A percentile compares a stretch with the other conserved stretches of the same genome.
phyloP scores from a whole-genome alignment of 805 yeast genomes.

The Ogataea pignaliae region DNA sequence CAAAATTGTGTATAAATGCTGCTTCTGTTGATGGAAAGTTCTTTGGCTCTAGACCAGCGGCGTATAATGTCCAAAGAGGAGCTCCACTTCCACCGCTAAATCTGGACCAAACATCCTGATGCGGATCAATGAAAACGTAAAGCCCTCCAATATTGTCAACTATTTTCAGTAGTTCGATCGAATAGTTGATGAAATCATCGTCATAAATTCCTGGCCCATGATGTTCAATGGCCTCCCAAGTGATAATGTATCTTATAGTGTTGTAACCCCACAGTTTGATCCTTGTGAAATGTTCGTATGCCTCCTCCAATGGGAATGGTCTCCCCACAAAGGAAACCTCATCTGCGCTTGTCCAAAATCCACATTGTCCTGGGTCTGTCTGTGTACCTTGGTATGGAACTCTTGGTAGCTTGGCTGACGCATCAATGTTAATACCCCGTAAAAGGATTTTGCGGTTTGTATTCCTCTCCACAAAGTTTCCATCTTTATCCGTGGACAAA shows the following conservation, averaged over 20 bases:
- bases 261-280: conserved; percentile 82
- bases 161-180: conserved; percentile 55
- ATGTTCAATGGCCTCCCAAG: conserved; percentile 95
- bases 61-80: conserved; percentile 87
- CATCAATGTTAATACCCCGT: conserved; percentile 80
- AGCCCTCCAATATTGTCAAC: conserved; percentile 64
- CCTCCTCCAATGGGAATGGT: conserved; percentile 75
- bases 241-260: conserved; percentile 65
- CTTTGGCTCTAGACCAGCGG: conserved; percentile 82
- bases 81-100: conserved; percentile 91
- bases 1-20: conserved; percentile 66
- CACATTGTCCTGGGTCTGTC: conserved; percentile 31
- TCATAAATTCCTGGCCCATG: conserved; percentile 82
- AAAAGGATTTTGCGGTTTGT: conserved; percentile 58
- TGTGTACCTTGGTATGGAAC: conserved; percentile 46
- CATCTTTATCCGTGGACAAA: conserved; percentile 38
- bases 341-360: conserved; percentile 65
- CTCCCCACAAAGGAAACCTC: conserved; percentile 75
- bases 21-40: conserved; percentile 72
- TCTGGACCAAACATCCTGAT: conserved; percentile 93
- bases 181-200: conserved; percentile 66
- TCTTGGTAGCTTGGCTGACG: conserved; percentile 65
- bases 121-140: conserved; percentile 80
- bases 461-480: conserved; percentile 49
- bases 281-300: conserved; percentile 60